Evolutionary conservation across 192 early-diverging fungal genomes (phyloP).

Genomic region (Podila clonocystis): DNA sequence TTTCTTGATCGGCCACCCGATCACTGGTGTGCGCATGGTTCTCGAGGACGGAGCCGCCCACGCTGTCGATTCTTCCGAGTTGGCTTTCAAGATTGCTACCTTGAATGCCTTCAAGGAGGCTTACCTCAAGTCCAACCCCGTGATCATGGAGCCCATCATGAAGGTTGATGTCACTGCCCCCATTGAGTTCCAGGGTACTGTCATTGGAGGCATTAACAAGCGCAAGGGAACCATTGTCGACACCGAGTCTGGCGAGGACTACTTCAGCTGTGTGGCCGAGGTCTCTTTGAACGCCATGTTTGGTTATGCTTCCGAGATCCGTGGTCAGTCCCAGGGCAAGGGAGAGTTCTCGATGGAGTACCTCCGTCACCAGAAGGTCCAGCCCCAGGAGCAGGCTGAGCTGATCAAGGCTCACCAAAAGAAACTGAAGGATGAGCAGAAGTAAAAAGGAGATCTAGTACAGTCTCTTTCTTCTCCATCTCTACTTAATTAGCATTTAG

Average conservation of each 20-base stretch:
- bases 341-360: slow-evolving; percentile 99
- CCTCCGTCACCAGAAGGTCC: slow-evolving; percentile 84
- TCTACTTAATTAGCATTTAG: neutral
- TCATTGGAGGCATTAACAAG: slow-evolving; percentile 95
- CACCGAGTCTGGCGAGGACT: slow-evolving; percentile 92
- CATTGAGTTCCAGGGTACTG: slow-evolving; percentile 91
- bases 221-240: slow-evolving; percentile 96
- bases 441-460: slow-evolving; percentile 18
- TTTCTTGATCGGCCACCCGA: slow-evolving; percentile 88
- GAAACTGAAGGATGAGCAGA: slow-evolving; percentile 60
- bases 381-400: slow-evolving; percentile 83
- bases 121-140: slow-evolving; percentile 80
- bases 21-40: slow-evolving; percentile 88
- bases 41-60: slow-evolving; percentile 93
- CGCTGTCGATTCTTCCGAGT: slow-evolving; percentile 94
- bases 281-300: slow-evolving; percentile 99
- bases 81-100: slow-evolving; percentile 94
- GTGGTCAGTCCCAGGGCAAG: slow-evolving; percentile 86
- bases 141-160: slow-evolving; percentile 97
- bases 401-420: slow-evolving; percentile 90
- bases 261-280: slow-evolving; percentile 85
- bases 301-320: slow-evolving; percentile 96
- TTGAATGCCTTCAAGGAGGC: slow-evolving; percentile 92
- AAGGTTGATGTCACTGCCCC: slow-evolving; percentile 91
- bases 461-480: neutral